Evolutionary conservation across 345 rosid species (phyloP).

Genomic region (Ailanthus altissimus): DNA sequence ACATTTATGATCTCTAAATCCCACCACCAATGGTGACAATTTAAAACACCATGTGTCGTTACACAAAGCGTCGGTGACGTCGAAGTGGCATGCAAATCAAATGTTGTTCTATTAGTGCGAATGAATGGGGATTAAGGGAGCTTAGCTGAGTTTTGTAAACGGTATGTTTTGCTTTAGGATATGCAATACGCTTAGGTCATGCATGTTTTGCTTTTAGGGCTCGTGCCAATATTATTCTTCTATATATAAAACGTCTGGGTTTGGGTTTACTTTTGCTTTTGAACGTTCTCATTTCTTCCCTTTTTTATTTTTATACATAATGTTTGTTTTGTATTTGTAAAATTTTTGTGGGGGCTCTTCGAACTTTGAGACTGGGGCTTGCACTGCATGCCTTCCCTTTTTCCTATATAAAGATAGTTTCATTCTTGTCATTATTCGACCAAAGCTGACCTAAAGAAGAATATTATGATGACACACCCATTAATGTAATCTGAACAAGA

Average conservation of each 20-base stretch:
- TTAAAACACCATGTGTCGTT: constrained; percentile 16
- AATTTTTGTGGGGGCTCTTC: constrained; percentile 15
- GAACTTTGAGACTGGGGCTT: neutral
- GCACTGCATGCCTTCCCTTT: constrained; percentile 15
- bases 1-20: no score
- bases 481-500: neutral
- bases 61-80: constrained; percentile 11
- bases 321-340: neutral
- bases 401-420: neutral
- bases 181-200: constrained; percentile 24
- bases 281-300: neutral
- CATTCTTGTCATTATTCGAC: constrained; percentile 12
- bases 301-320: neutral
- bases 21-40: constrained; percentile 24
- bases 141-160: neutral
- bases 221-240: neutral
- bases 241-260: constrained; percentile 25
- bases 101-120: neutral
- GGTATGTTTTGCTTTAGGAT: constrained; percentile 18
- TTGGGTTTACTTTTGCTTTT: neutral
- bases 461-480: constrained; percentile 13
- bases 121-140: constrained; percentile 16
- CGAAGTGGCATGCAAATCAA: constrained; percentile 6
- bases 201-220: constrained; percentile 6
- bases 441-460: constrained; percentile 11